Conservation (phyloP, 768 basidiomycete genomes). For the Pleurotus giganteus region DNA sequence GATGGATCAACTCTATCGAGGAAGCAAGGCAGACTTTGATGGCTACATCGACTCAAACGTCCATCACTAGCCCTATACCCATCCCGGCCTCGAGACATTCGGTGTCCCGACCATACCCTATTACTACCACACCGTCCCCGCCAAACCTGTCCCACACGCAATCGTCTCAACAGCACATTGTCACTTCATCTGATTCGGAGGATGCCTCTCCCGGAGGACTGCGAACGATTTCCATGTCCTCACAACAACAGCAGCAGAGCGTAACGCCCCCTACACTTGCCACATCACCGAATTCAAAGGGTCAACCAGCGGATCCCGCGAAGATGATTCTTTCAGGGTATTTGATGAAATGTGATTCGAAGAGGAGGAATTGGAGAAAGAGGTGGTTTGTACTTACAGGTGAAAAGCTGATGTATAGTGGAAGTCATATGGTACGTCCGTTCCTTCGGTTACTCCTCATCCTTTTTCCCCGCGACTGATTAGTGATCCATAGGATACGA, state of each 20-base stretch:
- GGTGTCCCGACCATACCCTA: conserved; percentile 23
- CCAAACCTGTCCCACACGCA: conserved; percentile 37
- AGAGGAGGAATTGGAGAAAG: conserved; percentile 94
- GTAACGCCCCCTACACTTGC: conserved; percentile 21
- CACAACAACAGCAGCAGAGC: conserved; percentile 36
- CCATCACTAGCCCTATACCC: conserved; percentile 50
- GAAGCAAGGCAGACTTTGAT: conserved; percentile 66
- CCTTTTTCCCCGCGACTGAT: not conserved
- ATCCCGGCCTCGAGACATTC: conserved; percentile 39
- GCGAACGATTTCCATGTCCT: conserved; percentile 40
- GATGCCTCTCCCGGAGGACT: conserved; percentile 54
- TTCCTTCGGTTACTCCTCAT: conserved; percentile 11
- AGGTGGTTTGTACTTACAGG: conserved; percentile 95
- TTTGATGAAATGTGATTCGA: conserved; percentile 94
- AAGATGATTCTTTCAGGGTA: conserved; percentile 88
- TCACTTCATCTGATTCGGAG: conserved; percentile 81
- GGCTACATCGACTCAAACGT: conserved; percentile 59
- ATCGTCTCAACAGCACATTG: conserved; percentile 28
- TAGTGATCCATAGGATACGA: conserved; percentile 65
- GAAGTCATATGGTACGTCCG: conserved; percentile 88
- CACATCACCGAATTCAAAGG: conserved; percentile 43
- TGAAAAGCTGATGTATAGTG: conserved; percentile 83
- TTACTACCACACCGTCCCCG: conserved; percentile 46
- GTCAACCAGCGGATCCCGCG: conserved; percentile 51
- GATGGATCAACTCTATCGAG: conserved; percentile 84